Conservation (phyloP, 2,329 filamentous ascomycete species). For the Fusarium nodosum region DNA sequence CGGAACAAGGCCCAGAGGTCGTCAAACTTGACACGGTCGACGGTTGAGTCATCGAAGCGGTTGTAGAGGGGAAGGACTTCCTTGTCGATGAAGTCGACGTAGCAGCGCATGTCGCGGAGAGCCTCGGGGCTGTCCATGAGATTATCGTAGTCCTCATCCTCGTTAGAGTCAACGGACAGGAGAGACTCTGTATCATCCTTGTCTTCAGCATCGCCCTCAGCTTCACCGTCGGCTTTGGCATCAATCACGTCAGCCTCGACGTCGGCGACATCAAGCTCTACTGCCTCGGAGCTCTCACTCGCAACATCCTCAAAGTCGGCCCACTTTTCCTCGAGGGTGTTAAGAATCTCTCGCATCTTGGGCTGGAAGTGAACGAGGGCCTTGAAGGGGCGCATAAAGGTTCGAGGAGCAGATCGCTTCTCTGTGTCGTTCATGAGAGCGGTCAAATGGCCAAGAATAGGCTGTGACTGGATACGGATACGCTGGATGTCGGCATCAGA, state of each 20-base stretch:
- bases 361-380: constrained; percentile 58
- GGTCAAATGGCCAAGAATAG: constrained; percentile 57
- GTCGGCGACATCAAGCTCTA: constrained; percentile 42
- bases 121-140: constrained; percentile 58
- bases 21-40: constrained; percentile 56
- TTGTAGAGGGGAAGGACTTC: constrained; percentile 57
- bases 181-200: constrained; percentile 53
- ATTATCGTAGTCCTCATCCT: constrained; percentile 53
- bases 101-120: constrained; percentile 59
- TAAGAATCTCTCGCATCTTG: constrained; percentile 57
- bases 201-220: constrained; percentile 33
- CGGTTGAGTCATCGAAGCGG: constrained; percentile 46
- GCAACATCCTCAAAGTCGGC: constrained; percentile 54
- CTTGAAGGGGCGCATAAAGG: constrained; percentile 60
- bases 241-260: constrained; percentile 51
- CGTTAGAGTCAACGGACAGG: constrained; percentile 55
- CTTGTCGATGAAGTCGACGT: constrained; percentile 60
- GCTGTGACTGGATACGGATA: constrained; percentile 59
- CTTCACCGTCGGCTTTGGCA: constrained; percentile 27
- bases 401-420: constrained; percentile 54
- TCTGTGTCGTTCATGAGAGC: constrained; percentile 55
- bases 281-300: constrained; percentile 43
- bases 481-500: constrained; percentile 52
- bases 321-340: constrained; percentile 59
- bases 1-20: constrained; percentile 61